phyloP scores from a whole-genome alignment of 2,329 filamentous ascomycete genomes.

The Colletotrichum liaoningense region DNA sequence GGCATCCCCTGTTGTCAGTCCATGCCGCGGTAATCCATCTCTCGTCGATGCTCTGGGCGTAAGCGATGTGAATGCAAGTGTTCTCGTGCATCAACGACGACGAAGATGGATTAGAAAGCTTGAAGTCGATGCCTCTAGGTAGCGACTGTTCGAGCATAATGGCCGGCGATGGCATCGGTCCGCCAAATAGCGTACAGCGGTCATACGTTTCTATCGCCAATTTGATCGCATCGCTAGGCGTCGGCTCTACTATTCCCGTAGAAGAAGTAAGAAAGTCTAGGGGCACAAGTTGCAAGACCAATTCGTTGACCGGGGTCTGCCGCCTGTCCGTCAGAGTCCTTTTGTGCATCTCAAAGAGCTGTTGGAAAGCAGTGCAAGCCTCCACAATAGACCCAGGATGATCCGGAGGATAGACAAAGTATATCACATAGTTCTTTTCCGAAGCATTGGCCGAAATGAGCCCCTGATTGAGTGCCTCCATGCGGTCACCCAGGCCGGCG shows the following conservation, averaged over 20 bases:
- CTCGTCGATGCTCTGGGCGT: conserved; percentile 79
- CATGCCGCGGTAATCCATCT: conserved; percentile 84
- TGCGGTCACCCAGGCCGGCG: conserved; percentile 58
- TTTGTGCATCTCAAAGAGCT: conserved; percentile 75
- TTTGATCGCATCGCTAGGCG: conserved; percentile 67
- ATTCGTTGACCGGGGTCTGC: conserved; percentile 64
- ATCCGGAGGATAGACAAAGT: conserved; percentile 78
- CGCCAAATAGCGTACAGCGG: conserved; percentile 71
- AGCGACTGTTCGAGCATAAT: conserved; percentile 78
- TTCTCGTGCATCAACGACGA: conserved; percentile 82
- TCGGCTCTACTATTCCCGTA: conserved; percentile 70
- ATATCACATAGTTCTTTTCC: conserved; percentile 77
- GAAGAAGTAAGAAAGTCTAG: conserved; percentile 74
- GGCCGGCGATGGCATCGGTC: conserved; percentile 73
- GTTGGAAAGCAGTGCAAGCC: conserved; percentile 79
- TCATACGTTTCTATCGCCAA: conserved; percentile 83
- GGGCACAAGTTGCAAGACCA: conserved; percentile 83
- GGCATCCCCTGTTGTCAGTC: conserved; percentile 81
- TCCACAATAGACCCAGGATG: conserved; percentile 73
- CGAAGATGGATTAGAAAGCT: conserved; percentile 74
- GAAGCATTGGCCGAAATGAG: conserved; percentile 55
- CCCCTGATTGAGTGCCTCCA: conserved; percentile 60
- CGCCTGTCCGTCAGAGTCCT: conserved; percentile 57
- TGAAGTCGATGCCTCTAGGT: conserved; percentile 81
- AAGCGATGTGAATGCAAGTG: conserved; percentile 83